Percentiles rank a stretch among this genome's conserved stretches.
phyloP scores from a whole-genome alignment of 345 rosid genomes.

The Gossypium rotundifolium region DNA sequence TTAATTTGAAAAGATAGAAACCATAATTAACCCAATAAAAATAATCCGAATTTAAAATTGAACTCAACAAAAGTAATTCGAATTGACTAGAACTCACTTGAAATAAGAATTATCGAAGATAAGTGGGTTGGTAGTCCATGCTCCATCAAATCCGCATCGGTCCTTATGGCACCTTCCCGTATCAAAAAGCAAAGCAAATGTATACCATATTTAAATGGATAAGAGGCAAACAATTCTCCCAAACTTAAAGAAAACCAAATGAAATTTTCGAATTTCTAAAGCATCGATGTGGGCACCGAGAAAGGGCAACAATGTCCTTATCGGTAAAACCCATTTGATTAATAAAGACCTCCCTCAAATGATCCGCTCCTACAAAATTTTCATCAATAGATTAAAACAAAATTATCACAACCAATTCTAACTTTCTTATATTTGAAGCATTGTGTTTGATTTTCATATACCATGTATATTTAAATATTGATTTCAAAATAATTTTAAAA shows the following conservation, averaged over 20 bases:
- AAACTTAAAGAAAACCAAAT: background rate
- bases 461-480: too few species aligned
- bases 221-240: background rate
- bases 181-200: background rate
- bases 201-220: background rate
- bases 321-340: conserved; percentile 79
- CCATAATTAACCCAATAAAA: too few species aligned
- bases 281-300: conserved; percentile 97
- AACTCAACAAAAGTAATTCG: too few species aligned
- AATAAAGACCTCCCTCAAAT: conserved; percentile 66
- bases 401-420: background rate
- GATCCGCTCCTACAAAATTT: conserved; percentile 49
- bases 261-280: background rate
- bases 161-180: conserved; percentile 94
- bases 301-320: conserved; percentile 81
- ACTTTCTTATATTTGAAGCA: too few species aligned
- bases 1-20: too few species aligned
- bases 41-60: too few species aligned
- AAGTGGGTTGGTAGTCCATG: conserved; percentile 88
- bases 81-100: too few species aligned
- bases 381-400: background rate
- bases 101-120: conserved; percentile 87
- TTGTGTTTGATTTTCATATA: too few species aligned
- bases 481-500: too few species aligned
- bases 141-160: conserved; percentile 91